Conservation (phyloP, 805 yeast species). For the Yarrowia sp. region DNA sequence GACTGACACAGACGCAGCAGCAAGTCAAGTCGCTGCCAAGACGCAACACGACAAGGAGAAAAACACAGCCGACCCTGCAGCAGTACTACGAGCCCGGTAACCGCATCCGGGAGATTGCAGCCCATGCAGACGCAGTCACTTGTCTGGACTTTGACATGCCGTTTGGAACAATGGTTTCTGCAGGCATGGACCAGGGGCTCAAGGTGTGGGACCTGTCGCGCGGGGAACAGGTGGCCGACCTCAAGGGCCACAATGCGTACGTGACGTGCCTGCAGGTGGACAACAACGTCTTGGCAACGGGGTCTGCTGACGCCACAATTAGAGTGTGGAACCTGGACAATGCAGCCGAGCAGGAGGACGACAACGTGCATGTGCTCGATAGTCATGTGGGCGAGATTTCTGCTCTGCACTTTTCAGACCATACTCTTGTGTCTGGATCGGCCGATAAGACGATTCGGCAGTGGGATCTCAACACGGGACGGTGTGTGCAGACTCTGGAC, state of each 20-base stretch:
- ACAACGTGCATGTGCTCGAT: constrained; percentile 46
- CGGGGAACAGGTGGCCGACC: constrained; percentile 48
- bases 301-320: constrained; percentile 62
- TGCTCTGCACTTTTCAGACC: constrained; percentile 54
- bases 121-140: constrained; percentile 54
- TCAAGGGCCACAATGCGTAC: constrained; percentile 61
- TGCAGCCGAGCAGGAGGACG: too few species aligned
- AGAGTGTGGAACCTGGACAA: constrained; percentile 54
- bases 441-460: constrained; percentile 69
- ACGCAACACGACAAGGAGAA: constrained; percentile 41
- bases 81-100: constrained; percentile 62
- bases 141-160: constrained; percentile 70
- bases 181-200: constrained; percentile 73
- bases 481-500: constrained; percentile 68
- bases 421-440: constrained; percentile 64
- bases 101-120: constrained; percentile 48
- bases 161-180: constrained; percentile 72
- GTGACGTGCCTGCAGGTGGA: constrained; percentile 61
- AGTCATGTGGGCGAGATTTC: constrained; percentile 68
- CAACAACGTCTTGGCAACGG: constrained; percentile 50
- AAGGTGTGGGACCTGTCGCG: constrained; percentile 79
- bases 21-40: constrained; percentile 32
- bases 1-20: background rate
- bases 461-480: constrained; percentile 69
- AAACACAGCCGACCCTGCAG: constrained; percentile 61